These are phyloP conservation scores for Leccinellum rugosiceps DNA, from an alignment of 768 basidiomycete genomes.

Conservation along the genomic window DNA sequence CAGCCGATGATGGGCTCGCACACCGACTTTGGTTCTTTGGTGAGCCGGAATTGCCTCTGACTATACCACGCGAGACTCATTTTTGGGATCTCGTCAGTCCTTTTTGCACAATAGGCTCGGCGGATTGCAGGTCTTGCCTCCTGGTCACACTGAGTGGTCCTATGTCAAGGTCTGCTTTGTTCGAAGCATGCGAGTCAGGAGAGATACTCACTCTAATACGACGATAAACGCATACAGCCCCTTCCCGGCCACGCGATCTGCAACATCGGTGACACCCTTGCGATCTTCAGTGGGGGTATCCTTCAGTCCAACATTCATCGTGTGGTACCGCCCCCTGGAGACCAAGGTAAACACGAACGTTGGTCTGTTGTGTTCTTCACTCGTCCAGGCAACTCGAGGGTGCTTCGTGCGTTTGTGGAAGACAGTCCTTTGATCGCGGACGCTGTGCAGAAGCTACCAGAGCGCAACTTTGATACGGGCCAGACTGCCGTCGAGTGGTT, in stretches of 20 bases:
- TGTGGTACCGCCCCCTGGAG: not conserved
- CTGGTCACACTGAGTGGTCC: not conserved
- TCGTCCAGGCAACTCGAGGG: not conserved
- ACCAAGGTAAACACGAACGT: not conserved
- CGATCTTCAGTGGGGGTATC: not conserved
- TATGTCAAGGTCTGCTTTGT: not conserved
- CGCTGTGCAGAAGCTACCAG: not conserved
- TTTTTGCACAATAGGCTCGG: not conserved
- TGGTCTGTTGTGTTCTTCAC: not conserved
- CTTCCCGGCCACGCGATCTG: not conserved
- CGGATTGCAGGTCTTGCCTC: not conserved
- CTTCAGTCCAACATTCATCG: not conserved
- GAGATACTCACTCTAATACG: not conserved
- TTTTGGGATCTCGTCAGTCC: not conserved
- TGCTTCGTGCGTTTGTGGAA: not conserved
- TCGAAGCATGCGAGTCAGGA: not conserved
- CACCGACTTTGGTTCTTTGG: not conserved
- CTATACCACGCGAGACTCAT: not conserved
- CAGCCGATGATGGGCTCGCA: not conserved
- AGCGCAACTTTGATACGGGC: not conserved
- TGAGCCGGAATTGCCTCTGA: not conserved
- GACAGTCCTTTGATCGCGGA: not conserved
- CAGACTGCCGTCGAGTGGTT: not conserved
- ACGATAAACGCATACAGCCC: not conserved
- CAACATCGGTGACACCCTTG: not conserved